Evolutionary conservation across 75 land plant genomes (phyloP), one percentile per base, ranked within the genome.

Genomic region (Pinus taeda): DNA sequence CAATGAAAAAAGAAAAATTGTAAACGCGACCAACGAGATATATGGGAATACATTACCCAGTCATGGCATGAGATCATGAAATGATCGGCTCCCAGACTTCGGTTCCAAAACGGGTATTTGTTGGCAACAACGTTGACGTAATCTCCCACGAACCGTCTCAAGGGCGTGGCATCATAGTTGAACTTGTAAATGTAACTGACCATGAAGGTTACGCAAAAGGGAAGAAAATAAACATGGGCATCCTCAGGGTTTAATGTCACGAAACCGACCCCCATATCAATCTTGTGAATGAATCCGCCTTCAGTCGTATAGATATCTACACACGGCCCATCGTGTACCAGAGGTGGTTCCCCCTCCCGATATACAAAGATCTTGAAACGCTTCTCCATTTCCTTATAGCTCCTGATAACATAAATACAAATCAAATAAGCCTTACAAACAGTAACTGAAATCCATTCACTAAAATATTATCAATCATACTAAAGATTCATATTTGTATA

Each of bases 381-480:
- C 73, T 89, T 89, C 78, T 93, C 98, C 98, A 95, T 95, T 76
- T 95, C 98, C 74, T 79, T 39, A 72, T 93, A 95, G 80, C 98
- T 95, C 89, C 98, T 95, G 82, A 65, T 49, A 9, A 49, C 55
- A 15, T 14, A 57, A 79, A 18, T 4, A n/a, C 58, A 24, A 57
- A 30, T 30, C 77, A 24, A 26, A 15, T 29, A 42, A 42, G 24
- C n/a, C 73, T 17, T 37, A n/a, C 9, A 3, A 18, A 0, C 49
- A 17, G 7, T 18, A 4, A 71, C 6, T 6, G 3, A 15, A 12
- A 26, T 11, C 21, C 18, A 73, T 21, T 11, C 3, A 4, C 12
- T 42, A 21, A n/a, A 17, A 13, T 18, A 36, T 18, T 6, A 15
- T 18, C 33, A 37, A 30, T 15, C 36, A 18, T 0, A 12, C 3